These are phyloP conservation scores for Phyllosticta capitalensis DNA, from an alignment of 2,329 filamentous ascomycete genomes.

Conservation along the genomic window DNA sequence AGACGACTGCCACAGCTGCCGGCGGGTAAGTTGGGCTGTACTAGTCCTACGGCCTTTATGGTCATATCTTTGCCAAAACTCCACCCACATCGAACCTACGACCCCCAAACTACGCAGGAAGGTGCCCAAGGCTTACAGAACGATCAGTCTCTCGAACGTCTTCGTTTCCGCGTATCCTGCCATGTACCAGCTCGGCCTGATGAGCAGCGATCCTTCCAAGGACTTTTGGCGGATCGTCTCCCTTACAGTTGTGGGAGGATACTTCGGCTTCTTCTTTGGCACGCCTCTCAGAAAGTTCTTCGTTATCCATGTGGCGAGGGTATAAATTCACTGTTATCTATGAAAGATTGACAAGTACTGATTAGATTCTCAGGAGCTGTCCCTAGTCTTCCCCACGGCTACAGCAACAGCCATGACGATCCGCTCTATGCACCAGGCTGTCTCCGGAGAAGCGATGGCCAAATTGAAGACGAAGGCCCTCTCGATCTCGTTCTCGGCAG, in stretches of 20 bases:
- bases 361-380: conserved; percentile 51
- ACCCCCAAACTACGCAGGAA: too few species aligned
- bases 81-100: too few species aligned
- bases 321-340: too few species aligned
- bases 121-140: too few species aligned
- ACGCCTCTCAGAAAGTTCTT: conserved; percentile 52
- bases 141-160: conserved; percentile 45
- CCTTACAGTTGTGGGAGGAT: conserved; percentile 52
- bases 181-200: conserved; percentile 47
- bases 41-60: too few species aligned
- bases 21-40: too few species aligned
- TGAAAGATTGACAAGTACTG: too few species aligned
- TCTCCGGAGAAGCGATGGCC: conserved; percentile 42
- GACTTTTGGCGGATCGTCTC: conserved; percentile 52
- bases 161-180: conserved; percentile 53
- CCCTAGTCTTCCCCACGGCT: conserved; percentile 50
- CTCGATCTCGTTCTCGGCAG: conserved; percentile 40
- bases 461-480: conserved; percentile 50
- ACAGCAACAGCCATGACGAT: conserved; percentile 55
- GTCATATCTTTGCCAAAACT: too few species aligned
- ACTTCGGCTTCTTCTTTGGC: conserved; percentile 53
- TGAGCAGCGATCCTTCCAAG: conserved; percentile 40
- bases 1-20: conserved; percentile 50
- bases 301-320: conserved; percentile 55
- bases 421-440: conserved; percentile 51